Evolutionary conservation across 129 eudicot species (phyloP).

Genomic region (Tagetes patula): DNA sequence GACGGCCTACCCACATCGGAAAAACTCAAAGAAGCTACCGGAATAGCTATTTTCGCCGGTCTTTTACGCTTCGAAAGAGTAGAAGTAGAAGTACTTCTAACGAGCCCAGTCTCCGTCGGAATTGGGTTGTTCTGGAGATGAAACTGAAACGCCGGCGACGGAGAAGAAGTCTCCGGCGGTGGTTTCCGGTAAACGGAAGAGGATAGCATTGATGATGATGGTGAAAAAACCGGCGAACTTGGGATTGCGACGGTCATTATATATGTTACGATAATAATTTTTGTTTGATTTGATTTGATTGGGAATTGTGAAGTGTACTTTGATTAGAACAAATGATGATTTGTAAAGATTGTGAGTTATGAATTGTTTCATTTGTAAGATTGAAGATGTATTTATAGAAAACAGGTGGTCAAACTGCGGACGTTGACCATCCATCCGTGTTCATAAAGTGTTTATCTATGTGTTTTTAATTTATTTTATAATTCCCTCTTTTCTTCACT

Average conservation of each 20-base stretch:
- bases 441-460: background rate
- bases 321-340: no score
- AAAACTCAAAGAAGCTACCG: constrained; percentile 42
- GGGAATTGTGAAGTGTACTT: background rate
- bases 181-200: constrained; percentile 34
- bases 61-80: constrained; percentile 69
- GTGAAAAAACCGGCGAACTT: constrained; percentile 60
- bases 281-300: background rate
- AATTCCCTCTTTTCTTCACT: background rate
- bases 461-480: background rate
- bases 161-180: constrained; percentile 30
- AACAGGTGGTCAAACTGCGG: constrained; percentile 29
- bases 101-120: constrained; percentile 29
- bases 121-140: constrained; percentile 34
- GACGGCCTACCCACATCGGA: constrained; percentile 20
- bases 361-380: background rate
- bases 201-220: constrained; percentile 33
- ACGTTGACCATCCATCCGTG: constrained; percentile 25
- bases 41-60: constrained; percentile 75
- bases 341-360: no score
- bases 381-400: constrained; percentile 15
- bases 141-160: constrained; percentile 45
- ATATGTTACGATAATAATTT: background rate
- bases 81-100: constrained; percentile 14
- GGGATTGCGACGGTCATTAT: constrained; percentile 59